Base-by-base conservation (phyloP, 2,329 filamentous ascomycete species). In the Incumbomyces lentus region DNA sequence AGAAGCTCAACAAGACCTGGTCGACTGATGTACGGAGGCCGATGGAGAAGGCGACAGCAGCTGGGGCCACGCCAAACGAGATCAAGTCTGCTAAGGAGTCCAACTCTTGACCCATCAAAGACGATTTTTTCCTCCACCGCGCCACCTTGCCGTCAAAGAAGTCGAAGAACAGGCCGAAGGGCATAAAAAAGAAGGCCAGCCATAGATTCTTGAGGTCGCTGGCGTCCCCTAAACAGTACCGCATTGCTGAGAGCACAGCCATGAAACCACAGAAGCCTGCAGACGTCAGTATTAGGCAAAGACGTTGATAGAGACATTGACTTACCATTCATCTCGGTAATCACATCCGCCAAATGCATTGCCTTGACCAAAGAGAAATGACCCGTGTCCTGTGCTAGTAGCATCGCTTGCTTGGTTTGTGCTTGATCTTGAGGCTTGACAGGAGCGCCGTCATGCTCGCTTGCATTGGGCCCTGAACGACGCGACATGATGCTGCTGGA, bases 131-230 rank as follows among this genome's bases (percentile, higher is more conserved):
- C 64, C 92, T 81, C 92, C 92, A 96, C 55, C 92, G 76, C 53
- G 92, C 92, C 47, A 98, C 89, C 63, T 89, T 92, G 62, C 92
- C 92, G 65, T 98, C 92, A 75, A 96, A 87, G 62, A 95, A 93
- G 67, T 98, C 92, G 65, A 96, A 96, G 72, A 96, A 95, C 11
- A 96, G 73, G 4, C 88, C 89, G 49, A 95, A 86, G 0, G 90
- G 90, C 66, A 96, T 84, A 66, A 95, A 86, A 3, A 72, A 78
- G 40, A 98, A 78, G 1, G 92, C 89, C 30, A 82, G 69, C 77
- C 86, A 96, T 46, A 95, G 70, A 58, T 87, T 83, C 44, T 71
- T 72, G 57, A 79, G 72, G 46, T 83, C 70, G 49, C 73, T 62
- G 7, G 83, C 75, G 54, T 83, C 78, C 52, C 81, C 82, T 52